These are phyloP conservation scores for Chlorella variabilis DNA, from an alignment of 163 green algal species.

Conservation along the genomic window DNA sequence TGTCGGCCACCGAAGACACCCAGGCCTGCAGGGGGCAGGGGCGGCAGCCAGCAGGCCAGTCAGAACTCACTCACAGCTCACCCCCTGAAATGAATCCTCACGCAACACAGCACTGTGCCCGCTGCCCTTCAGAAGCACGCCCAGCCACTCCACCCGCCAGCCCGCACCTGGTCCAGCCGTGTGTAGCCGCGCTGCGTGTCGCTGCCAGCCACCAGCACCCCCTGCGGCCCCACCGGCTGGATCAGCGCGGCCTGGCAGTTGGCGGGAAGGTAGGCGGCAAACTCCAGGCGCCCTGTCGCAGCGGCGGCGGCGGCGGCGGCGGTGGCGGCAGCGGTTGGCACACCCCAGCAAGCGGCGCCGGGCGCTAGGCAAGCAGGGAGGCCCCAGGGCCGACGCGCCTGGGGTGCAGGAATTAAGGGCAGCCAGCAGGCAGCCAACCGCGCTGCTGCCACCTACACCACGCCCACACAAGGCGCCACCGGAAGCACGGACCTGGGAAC, in stretches of 20 bases:
- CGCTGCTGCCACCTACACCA: no score
- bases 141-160: neutral
- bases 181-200: slow-evolving; percentile 79
- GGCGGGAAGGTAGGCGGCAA: slow-evolving; percentile 77
- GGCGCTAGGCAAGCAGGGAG: no score
- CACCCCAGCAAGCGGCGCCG: no score
- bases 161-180: slow-evolving; percentile 80
- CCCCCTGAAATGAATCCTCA: neutral
- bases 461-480: no score
- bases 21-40: slow-evolving; percentile 34
- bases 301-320: no score
- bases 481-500: slow-evolving; percentile 81
- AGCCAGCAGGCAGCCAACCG: no score
- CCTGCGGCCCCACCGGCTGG: slow-evolving; percentile 73
- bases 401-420: no score
- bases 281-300: slow-evolving; percentile 76
- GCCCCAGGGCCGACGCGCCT: no score
- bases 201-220: slow-evolving; percentile 75
- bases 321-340: no score
- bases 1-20: slow-evolving; percentile 24
- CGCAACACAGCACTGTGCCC: no score
- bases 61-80: neutral
- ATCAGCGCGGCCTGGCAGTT: slow-evolving; percentile 80
- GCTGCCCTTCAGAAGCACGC: neutral
- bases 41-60: neutral